Conservation (phyloP, 2,329 filamentous ascomycete species). For the Claviceps fusiformis region DNA sequence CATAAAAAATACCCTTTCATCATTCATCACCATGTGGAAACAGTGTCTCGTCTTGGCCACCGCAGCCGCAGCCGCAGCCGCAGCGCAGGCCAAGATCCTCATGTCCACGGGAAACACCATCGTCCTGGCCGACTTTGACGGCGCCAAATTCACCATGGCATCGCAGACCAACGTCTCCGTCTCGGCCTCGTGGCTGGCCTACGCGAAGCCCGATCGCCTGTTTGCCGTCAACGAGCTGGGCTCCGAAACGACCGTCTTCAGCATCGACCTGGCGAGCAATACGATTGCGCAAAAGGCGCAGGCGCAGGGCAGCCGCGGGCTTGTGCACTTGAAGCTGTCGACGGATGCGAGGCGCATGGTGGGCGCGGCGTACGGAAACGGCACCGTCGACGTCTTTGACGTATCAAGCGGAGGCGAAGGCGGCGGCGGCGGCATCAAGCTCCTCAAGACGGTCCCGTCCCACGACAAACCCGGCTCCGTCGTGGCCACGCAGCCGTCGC, state of each 20-base stretch:
- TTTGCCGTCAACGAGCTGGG: constrained; percentile 36
- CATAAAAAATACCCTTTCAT: too few species aligned
- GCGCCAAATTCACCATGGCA: constrained; percentile 23
- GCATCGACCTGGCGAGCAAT: constrained; percentile 19
- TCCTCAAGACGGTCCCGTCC: constrained; percentile 25
- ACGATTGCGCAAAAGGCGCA: constrained; percentile 13
- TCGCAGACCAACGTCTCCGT: constrained; percentile 21
- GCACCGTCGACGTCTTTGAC: constrained; percentile 33
- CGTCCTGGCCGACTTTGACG: constrained; percentile 27
- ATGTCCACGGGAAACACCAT: constrained; percentile 28
- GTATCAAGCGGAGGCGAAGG: constrained; percentile 9
- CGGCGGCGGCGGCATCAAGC: constrained; percentile 18
- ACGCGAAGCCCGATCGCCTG: constrained; percentile 23
- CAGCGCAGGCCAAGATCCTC: constrained; percentile 15
- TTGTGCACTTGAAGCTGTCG: constrained; percentile 35
- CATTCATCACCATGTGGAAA: background rate
- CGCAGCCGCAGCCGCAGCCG: background rate
- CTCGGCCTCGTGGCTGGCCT: constrained; percentile 34
- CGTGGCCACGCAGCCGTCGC: constrained; percentile 20
- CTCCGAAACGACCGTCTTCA: constrained; percentile 25
- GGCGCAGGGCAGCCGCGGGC: constrained; percentile 25
- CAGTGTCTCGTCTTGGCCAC: background rate
- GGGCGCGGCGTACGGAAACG: constrained; percentile 27
- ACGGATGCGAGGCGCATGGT: constrained; percentile 29
- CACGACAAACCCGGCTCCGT: constrained; percentile 20